Evolutionary conservation across 306 rosid species (phyloP), one percentile per base, ranked within the genome.

Genomic region (Casuarina equisetifolia): DNA sequence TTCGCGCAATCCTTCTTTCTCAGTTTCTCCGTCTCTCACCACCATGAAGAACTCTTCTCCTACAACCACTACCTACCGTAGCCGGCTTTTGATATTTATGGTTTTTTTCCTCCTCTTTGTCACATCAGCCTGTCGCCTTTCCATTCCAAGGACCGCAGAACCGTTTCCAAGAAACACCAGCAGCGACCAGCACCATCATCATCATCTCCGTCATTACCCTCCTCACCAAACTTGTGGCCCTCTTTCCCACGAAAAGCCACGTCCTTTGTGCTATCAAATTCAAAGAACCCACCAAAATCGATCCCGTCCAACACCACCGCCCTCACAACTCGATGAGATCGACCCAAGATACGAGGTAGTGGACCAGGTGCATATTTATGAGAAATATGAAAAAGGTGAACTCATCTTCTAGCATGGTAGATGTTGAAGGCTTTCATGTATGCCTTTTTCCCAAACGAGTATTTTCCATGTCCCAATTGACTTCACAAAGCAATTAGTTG

Each of bases 281-380:
- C 93, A 85, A 59, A 81, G 80, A 73, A 69, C 64, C 69, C 72
- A 73, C 78, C 87, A 63, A 46, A n/a, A 74, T n/a, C 77, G 61
- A 15, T 69, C 40, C 4, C 73, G 73, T 3, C 66, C 80, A 10
- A 40, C 74, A 12, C 49, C 83, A 12, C 81, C 84, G 42, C 74
- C 77, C 4, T 53, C n/a, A 17, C 66, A 55, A 1, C 38, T 45
- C 53, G 72, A 79, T 53, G 85, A 55, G 74, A 78, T 91, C 81
- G 97, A 92, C 72, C 93, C 88, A 44, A 91, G 89, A 86, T 91
- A 82, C 69, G 99, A 92, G 32, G 32, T 25, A 25, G 32, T 25
- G 32, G 32, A 25, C 32, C 0, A 25, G 32, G 32, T 25, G 32
- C 32, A 25, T 25, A 25, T 25, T 25, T 25, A 25, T 25, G 32